A percentile compares a stretch with the other conserved stretches of the same genome.
These are phyloP conservation scores for Pseudogymnoascus pannorum DNA, from an alignment of 2,329 filamentous ascomycete species.

Conservation along the genomic window DNA sequence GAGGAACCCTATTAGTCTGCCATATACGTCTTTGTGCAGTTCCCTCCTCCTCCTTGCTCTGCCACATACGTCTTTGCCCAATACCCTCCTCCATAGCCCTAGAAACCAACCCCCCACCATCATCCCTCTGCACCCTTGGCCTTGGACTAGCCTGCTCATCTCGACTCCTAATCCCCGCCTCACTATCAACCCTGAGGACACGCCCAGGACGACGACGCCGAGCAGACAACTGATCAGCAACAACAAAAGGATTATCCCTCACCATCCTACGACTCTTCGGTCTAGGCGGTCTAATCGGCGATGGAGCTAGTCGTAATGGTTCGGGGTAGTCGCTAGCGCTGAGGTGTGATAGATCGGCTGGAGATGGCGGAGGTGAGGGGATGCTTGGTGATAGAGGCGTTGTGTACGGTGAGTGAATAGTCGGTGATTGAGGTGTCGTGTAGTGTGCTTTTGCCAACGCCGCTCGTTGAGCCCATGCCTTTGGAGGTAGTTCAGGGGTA, in stretches of 20 bases:
- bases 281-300: neutral
- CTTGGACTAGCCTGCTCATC: neutral
- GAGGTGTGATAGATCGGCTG: neutral
- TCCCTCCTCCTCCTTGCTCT: neutral
- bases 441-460: neutral
- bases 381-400: neutral
- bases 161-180: neutral
- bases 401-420: no score
- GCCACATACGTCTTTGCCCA: no score
- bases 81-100: no score
- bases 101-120: no score
- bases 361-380: neutral
- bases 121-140: no score
- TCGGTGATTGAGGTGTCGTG: neutral
- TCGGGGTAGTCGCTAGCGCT: neutral
- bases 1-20: neutral
- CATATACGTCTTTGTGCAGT: neutral
- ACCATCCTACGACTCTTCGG: neutral
- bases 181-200: neutral
- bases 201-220: neutral
- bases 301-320: neutral
- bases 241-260: neutral
- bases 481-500: neutral
- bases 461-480: neutral
- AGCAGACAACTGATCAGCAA: neutral